Evolutionary conservation across 2,329 filamentous ascomycete genomes (phyloP).

Genomic region (Aureobasidium lini): DNA sequence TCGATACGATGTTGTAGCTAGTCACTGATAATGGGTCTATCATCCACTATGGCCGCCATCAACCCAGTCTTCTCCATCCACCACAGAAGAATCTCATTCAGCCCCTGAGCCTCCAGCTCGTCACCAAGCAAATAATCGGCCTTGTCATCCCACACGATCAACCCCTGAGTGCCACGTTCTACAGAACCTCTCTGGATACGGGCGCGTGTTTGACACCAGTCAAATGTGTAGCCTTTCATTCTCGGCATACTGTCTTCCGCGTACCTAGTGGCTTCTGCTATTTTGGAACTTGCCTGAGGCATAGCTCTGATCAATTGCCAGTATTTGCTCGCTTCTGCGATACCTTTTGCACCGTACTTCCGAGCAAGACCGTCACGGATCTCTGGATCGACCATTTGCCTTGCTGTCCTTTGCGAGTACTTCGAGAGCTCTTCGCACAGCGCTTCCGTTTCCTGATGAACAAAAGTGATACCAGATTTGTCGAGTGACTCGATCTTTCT

Average conservation of each 20-base stretch:
- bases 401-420: background rate
- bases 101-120: background rate
- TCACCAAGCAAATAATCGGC: background rate
- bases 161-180: background rate
- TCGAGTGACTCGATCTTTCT: background rate
- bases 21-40: background rate
- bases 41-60: background rate
- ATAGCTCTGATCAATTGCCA: background rate
- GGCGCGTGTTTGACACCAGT: background rate
- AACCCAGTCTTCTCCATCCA: background rate
- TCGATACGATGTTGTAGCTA: background rate
- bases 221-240: background rate
- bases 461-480: background rate
- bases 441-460: background rate
- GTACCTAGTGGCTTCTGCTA: background rate
- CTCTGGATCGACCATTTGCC: background rate
- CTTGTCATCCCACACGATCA: background rate
- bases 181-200: background rate
- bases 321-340: background rate
- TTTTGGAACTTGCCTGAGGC: background rate
- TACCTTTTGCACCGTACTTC: background rate
- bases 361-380: background rate
- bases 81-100: background rate
- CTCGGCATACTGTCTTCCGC: background rate
- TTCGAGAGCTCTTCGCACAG: background rate